Conservation (phyloP, 345 rosid species). For the Euclidium syriacum region DNA sequence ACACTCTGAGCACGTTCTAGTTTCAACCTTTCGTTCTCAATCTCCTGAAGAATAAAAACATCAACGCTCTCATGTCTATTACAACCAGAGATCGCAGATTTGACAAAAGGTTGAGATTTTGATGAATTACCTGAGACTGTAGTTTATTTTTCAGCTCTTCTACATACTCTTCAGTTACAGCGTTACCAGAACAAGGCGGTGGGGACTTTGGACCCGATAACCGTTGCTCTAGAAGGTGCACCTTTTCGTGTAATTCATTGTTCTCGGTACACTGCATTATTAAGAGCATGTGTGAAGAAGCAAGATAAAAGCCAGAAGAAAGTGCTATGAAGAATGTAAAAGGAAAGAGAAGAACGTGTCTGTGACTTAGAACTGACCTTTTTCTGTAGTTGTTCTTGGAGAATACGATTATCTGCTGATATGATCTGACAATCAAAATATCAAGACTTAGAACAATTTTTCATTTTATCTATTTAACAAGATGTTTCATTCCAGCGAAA, state of each 20-base stretch:
- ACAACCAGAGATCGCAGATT: not conserved
- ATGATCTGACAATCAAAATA: slow-evolving; percentile 53
- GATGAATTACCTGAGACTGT: slow-evolving; percentile 60
- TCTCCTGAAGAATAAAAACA: slow-evolving; percentile 43
- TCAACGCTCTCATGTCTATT: not conserved
- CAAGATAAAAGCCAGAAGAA: slow-evolving; percentile 4
- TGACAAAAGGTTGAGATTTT: slow-evolving; percentile 5
- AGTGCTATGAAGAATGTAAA: not conserved
- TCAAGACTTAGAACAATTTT: not conserved
- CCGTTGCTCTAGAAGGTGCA: slow-evolving; percentile 55
- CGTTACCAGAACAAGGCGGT: slow-evolving; percentile 35
- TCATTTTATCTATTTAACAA: not conserved
- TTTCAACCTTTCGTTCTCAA: slow-evolving; percentile 76
- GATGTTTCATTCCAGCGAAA: not conserved
- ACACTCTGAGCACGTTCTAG: slow-evolving; percentile 63
- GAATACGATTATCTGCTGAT: slow-evolving; percentile 88
- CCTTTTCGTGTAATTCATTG: slow-evolving; percentile 67
- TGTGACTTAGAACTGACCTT: slow-evolving; percentile 48
- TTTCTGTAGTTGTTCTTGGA: slow-evolving; percentile 83
- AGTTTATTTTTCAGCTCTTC: slow-evolving; percentile 70
- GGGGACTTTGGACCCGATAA: slow-evolving; percentile 36
- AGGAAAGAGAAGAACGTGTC: not conserved
- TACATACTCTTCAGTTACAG: slow-evolving; percentile 40
- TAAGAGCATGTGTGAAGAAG: slow-evolving; percentile 1
- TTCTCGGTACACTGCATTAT: slow-evolving; percentile 63